These are phyloP conservation scores for Capsicum pubescens DNA, from an alignment of 257 asterid genomes.

Conservation along the genomic window DNA sequence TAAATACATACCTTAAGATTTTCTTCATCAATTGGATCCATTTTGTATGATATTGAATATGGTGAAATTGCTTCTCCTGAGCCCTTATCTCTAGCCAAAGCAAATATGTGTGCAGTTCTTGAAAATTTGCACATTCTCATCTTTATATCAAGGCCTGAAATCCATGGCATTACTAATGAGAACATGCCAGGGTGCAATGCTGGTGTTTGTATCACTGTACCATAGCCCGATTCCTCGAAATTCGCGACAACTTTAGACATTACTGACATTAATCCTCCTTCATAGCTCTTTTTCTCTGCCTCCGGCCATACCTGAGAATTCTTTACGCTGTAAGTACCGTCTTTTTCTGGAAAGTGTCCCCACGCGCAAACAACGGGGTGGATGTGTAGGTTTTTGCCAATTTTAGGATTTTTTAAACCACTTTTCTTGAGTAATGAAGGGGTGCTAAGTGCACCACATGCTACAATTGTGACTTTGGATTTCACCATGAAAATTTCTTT, in stretches of 20 bases:
- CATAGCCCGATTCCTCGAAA: conserved; percentile 58
- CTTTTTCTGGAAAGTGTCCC: conserved; percentile 67
- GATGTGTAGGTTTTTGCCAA: conserved; percentile 69
- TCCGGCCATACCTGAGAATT: conserved; percentile 57
- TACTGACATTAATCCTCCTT: conserved; percentile 79
- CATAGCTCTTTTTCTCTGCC: conserved; percentile 56
- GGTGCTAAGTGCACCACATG: conserved; percentile 84
- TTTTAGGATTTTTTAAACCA: conserved; percentile 69
- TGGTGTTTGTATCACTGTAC: conserved; percentile 77
- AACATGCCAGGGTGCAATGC: conserved; percentile 87
- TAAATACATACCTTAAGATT: conserved; percentile 39
- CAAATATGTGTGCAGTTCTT: conserved; percentile 70
- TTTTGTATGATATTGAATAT: conserved; percentile 47
- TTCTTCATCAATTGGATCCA: conserved; percentile 51
- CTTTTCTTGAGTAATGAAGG: conserved; percentile 66
- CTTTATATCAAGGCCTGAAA: conserved; percentile 65
- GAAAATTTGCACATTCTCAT: conserved; percentile 62
- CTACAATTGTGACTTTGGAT: conserved; percentile 58
- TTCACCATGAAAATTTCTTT: conserved; percentile 54
- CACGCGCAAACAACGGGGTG: conserved; percentile 81
- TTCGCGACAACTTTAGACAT: conserved; percentile 62
- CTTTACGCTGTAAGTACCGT: not conserved
- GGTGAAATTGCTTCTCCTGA: conserved; percentile 51
- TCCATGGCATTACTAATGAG: conserved; percentile 72
- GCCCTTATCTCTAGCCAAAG: conserved; percentile 74